Evolutionary conservation across 2,329 filamentous ascomycete species (phyloP), one percentile per base, ranked within the genome.

Genomic region (Rhynchosporium agropyri): DNA sequence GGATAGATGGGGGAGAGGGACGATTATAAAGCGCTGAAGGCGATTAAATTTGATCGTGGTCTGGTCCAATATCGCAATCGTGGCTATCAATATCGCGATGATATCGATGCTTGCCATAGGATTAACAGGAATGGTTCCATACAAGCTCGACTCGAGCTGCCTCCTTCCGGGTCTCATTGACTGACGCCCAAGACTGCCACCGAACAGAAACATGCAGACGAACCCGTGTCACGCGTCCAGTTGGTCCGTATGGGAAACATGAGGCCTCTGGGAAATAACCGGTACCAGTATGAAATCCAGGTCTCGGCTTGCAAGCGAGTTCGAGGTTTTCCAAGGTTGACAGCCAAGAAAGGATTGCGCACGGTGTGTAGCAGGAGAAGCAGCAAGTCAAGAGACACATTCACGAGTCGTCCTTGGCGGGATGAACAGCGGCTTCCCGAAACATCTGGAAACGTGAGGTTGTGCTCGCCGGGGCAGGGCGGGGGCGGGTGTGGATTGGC

Each of bases 391-490:
- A 20, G 20, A 20, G 1, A 31, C 10, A 29, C 20, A 43, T 43
- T 20, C 20, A 20, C 36, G 36, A 31, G 45, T 5, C 57, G 33
- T 46, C 42, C 45, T 60, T 60, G 48, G 46, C 48, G 31, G n/a
- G 48, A n/a, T 33, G 57, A 31, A 51, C 28, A 33, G 33, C 13
- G 38, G 38, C 15, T 56, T 56, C 43, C 53, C 51, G 57, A 60
- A 51, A 51, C 46, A 60, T 31, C 42, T 13, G 57, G 46, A 51
- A 51, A 60, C 38, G 48, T 51, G 55, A 38, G 42, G 53, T 31
- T 56, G 20, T 20, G 20, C 20, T 20, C 20, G 20, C 20, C 20
- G 20, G 20, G 20, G 20, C 20, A 20, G 20, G 20, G 20, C 20
- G 20, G 20, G 20, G 20, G 20, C 20, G 20, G 20, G 20, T 20